These are phyloP conservation scores for Nemania bipapillata DNA, from an alignment of 2,329 filamentous ascomycete species.

Conservation along the genomic window DNA sequence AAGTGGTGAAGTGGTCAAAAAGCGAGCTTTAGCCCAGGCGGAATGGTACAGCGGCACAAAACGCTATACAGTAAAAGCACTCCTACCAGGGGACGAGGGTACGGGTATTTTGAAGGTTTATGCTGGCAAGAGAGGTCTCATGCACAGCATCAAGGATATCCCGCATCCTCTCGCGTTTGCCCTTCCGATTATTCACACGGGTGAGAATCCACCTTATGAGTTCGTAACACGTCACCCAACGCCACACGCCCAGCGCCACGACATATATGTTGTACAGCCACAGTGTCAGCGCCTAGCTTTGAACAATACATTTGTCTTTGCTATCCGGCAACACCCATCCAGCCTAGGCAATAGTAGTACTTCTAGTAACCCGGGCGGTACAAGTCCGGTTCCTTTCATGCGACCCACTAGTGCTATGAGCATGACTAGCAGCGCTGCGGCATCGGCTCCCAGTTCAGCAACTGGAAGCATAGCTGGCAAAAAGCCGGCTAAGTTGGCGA, in stretches of 20 bases:
- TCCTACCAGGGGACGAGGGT: constrained; percentile 91
- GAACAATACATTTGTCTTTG: constrained; percentile 98
- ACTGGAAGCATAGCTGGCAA: constrained; percentile 65
- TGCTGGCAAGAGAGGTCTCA: constrained; percentile 90
- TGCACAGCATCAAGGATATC: constrained; percentile 97
- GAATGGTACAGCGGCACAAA: constrained; percentile 91
- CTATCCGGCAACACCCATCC: constrained; percentile 90
- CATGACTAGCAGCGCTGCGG: constrained; percentile 68
- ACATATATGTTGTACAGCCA: constrained; percentile 95
- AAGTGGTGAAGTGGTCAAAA: constrained; percentile 85
- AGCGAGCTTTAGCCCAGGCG: constrained; percentile 87
- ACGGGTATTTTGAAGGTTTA: constrained; percentile 89
- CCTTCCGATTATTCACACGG: constrained; percentile 88
- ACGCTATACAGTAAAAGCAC: constrained; percentile 90
- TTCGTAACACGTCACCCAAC: constrained; percentile 94
- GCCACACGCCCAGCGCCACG: constrained; percentile 95
- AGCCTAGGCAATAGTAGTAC: constrained; percentile 48
- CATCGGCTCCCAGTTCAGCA: constrained; percentile 66
- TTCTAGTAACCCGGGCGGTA: constrained; percentile 60
- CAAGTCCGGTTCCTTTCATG: constrained; percentile 70
- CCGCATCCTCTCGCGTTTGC: constrained; percentile 90
- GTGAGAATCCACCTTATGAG: constrained; percentile 92
- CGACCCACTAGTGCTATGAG: constrained; percentile 73
- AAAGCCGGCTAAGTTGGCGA: constrained; percentile 94
- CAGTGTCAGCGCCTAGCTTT: constrained; percentile 88